These are phyloP conservation scores for Ceratobasidium sp. DNA, from an alignment of 1,284 basidiomycete species.

Conservation along the genomic window DNA sequence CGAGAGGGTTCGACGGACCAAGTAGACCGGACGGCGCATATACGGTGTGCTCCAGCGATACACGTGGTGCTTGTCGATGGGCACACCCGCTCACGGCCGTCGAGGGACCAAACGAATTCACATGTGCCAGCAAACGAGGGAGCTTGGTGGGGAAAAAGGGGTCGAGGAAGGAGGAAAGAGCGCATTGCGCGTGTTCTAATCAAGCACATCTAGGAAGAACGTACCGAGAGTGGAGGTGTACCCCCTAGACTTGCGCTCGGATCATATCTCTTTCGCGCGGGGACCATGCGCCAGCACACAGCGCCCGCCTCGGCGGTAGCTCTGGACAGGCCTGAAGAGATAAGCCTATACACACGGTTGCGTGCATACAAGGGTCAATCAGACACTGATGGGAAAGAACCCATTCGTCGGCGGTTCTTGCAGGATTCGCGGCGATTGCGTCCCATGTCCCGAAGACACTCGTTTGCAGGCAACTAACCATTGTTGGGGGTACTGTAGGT, in stretches of 20 bases:
- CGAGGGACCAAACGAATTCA: slow-evolving; percentile 2
- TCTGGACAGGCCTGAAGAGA: not conserved
- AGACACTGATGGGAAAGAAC: slow-evolving; percentile 23
- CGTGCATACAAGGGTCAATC: not conserved
- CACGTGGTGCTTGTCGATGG: not conserved
- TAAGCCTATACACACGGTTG: slow-evolving; percentile 14
- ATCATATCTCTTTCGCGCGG: not conserved
- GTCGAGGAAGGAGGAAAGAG: slow-evolving; percentile 4
- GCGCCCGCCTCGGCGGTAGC: slow-evolving; percentile 6
- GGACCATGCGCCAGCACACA: slow-evolving; percentile 13
- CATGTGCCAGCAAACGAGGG: not conserved
- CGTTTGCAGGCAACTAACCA: slow-evolving; percentile 32
- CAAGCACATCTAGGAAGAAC: slow-evolving; percentile 14
- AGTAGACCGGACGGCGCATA: not conserved
- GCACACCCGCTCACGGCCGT: no score
- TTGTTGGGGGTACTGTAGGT: slow-evolving; percentile 39
- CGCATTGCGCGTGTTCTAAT: slow-evolving; percentile 17
- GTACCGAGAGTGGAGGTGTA: not conserved
- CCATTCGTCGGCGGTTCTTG: slow-evolving; percentile 6
- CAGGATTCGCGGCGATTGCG: slow-evolving; percentile 14
- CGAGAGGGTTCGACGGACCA: slow-evolving; percentile 7
- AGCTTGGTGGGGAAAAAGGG: not conserved
- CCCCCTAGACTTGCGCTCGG: not conserved
- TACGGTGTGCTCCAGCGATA: not conserved
- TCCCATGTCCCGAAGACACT: slow-evolving; percentile 3